A percentile compares a stretch with the other conserved stretches of the same genome.
Evolutionary conservation across 768 basidiomycete genomes (phyloP).

Genomic region (Termitomyces sp.): DNA sequence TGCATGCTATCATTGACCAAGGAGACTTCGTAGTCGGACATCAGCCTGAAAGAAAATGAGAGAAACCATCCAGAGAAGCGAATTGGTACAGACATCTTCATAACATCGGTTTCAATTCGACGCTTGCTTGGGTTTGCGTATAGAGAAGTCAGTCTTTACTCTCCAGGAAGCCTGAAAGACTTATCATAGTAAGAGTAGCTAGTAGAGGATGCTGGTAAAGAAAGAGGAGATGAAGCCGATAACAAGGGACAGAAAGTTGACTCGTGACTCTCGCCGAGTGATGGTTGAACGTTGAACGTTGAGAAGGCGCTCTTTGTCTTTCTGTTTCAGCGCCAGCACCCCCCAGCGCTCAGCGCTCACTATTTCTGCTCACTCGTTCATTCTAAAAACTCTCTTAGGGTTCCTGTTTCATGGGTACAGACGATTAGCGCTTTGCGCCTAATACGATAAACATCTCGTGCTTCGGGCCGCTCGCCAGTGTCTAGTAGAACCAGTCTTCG

Average conservation of each 20-base stretch:
- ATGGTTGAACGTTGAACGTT: not conserved
- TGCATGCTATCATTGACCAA: constrained; percentile 99
- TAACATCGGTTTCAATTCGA: constrained; percentile 97
- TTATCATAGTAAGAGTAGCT: constrained; percentile 49
- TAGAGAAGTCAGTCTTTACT: constrained; percentile 14
- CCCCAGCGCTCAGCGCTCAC: not conserved
- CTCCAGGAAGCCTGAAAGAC: constrained; percentile 20
- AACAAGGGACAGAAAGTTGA: constrained; percentile 8
- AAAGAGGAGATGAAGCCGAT: not conserved
- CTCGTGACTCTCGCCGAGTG: not conserved
- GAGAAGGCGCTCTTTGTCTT: not conserved
- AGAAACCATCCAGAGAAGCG: constrained; percentile 7
- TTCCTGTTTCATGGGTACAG: not conserved
- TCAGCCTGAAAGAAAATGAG: constrained; percentile 52
- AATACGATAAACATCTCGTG: not conserved
- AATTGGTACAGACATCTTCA: constrained; percentile 77
- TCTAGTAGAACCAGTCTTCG: constrained; percentile 31
- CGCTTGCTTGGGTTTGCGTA: constrained; percentile 84
- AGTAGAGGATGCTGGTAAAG: constrained; percentile 1
- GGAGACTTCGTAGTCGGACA: constrained; percentile 98
- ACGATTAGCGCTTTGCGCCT: constrained; percentile 2
- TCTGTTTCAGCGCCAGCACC: not conserved
- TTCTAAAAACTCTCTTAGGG: not conserved
- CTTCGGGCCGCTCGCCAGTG: not conserved
- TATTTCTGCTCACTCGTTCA: not conserved